Conservation (phyloP, 129 eudicot species). For the Lactuca saligna region DNA sequence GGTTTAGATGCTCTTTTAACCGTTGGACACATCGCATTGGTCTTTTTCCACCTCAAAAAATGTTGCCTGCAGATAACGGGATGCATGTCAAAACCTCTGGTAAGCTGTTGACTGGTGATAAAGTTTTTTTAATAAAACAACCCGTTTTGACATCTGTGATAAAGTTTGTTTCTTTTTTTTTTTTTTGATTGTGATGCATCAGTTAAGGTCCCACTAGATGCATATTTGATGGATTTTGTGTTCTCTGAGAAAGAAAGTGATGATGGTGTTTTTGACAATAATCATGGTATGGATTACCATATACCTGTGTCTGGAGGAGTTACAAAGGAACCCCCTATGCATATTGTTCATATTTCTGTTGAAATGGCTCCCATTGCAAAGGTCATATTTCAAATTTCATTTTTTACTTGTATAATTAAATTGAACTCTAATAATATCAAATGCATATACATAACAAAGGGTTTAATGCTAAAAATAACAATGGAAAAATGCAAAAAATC, state of each 20-base stretch:
- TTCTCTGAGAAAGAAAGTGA: conserved; percentile 84
- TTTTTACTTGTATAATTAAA: neutral
- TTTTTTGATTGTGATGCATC: conserved; percentile 21
- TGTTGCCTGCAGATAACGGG: conserved; percentile 71
- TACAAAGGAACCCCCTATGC: conserved; percentile 91
- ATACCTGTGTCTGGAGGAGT: conserved; percentile 89
- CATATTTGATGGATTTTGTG: conserved; percentile 96
- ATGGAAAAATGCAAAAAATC: no score
- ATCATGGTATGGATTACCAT: conserved; percentile 90
- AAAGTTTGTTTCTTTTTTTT: neutral
- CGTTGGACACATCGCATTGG: conserved; percentile 96
- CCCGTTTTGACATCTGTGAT: neutral
- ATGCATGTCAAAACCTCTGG: conserved; percentile 76
- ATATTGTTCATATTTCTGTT: conserved; percentile 90
- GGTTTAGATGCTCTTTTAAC: conserved; percentile 95
- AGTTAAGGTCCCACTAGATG: conserved; percentile 98
- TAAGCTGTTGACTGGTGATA: conserved; percentile 28
- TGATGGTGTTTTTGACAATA: conserved; percentile 94
- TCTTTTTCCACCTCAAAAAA: conserved; percentile 77
- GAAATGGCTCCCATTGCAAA: conserved; percentile 99
- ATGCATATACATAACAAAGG: neutral
- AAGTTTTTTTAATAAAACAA: neutral
- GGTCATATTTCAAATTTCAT: conserved; percentile 39
- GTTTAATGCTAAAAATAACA: no score
- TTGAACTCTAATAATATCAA: neutral